Evolutionary conservation across 2,329 filamentous ascomycete genomes (phyloP).

Genomic region (Trichophyton benhamiae): DNA sequence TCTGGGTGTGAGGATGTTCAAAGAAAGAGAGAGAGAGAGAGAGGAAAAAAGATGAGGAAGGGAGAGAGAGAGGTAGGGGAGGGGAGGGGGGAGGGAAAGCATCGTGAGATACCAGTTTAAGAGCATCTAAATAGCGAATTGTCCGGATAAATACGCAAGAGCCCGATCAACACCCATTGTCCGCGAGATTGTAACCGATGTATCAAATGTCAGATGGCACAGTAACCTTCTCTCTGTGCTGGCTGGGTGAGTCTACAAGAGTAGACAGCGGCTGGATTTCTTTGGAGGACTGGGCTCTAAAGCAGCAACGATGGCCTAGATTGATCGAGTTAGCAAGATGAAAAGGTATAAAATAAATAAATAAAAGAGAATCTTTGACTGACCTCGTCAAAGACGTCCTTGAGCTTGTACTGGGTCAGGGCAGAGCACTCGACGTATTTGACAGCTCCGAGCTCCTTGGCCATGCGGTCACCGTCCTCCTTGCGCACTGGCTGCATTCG

Average conservation of each 20-base stretch:
- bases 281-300: slow-evolving; percentile 56
- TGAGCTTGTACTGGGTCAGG: slow-evolving; percentile 93
- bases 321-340: slow-evolving; percentile 11
- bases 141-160: not conserved
- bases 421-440: slow-evolving; percentile 99
- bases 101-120: not conserved
- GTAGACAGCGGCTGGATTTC: slow-evolving; percentile 7
- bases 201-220: not conserved
- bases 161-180: not conserved
- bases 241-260: not conserved
- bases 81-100: not conserved
- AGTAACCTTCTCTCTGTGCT: not conserved
- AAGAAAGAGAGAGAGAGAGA: not conserved
- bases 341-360: not conserved
- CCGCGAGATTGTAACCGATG: not conserved
- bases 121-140: not conserved
- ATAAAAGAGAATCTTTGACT: slow-evolving; percentile 17
- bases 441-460: slow-evolving; percentile 90
- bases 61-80: not conserved
- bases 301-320: slow-evolving; percentile 83
- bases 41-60: not conserved
- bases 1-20: slow-evolving; percentile 1
- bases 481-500: slow-evolving; percentile 89
- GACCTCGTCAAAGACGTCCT: slow-evolving; percentile 99
- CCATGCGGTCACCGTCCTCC: slow-evolving; percentile 91